Evolutionary conservation across 495 filamentous ascomycete species (phyloP).

Genomic region (Tuber calosporum): DNA sequence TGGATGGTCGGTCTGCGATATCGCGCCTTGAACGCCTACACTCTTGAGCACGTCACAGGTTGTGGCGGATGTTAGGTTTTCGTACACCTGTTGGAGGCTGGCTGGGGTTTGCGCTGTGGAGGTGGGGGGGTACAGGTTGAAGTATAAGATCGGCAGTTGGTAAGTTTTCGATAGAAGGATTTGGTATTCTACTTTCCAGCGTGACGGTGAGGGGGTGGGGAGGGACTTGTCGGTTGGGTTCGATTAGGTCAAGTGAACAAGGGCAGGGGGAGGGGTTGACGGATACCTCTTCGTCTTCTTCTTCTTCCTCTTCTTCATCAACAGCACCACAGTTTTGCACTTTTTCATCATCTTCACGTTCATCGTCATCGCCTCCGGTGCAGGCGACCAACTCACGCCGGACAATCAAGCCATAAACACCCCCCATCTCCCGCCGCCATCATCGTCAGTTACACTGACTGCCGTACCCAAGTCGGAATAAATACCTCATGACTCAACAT

Average conservation of each 20-base stretch:
- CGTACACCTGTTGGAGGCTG: slow-evolving; percentile 18
- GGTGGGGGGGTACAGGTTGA: slow-evolving; percentile 14
- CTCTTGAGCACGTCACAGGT: slow-evolving; percentile 7
- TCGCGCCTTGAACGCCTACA: slow-evolving; percentile 27
- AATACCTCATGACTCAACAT: slow-evolving; percentile 1
- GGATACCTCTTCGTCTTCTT: background rate
- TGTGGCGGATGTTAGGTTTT: slow-evolving; percentile 14
- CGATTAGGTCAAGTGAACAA: background rate
- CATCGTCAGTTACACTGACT: background rate
- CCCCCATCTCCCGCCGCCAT: background rate
- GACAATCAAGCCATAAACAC: background rate
- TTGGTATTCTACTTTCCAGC: slow-evolving; percentile 23
- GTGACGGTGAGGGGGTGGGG: background rate
- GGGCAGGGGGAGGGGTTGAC: background rate
- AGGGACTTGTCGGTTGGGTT: background rate
- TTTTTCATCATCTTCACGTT: background rate
- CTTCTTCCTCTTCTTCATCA: background rate
- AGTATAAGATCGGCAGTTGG: slow-evolving; percentile 27
- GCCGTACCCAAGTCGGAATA: background rate
- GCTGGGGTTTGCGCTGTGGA: slow-evolving; percentile 6
- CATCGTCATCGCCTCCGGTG: background rate
- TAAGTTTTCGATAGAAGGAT: slow-evolving; percentile 28
- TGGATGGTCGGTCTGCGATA: slow-evolving; percentile 33
- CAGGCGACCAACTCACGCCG: background rate
- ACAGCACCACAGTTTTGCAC: background rate